Evolutionary conservation across 192 early-diverging fungal species (phyloP).

Genomic region (Backusella morwellensis): DNA sequence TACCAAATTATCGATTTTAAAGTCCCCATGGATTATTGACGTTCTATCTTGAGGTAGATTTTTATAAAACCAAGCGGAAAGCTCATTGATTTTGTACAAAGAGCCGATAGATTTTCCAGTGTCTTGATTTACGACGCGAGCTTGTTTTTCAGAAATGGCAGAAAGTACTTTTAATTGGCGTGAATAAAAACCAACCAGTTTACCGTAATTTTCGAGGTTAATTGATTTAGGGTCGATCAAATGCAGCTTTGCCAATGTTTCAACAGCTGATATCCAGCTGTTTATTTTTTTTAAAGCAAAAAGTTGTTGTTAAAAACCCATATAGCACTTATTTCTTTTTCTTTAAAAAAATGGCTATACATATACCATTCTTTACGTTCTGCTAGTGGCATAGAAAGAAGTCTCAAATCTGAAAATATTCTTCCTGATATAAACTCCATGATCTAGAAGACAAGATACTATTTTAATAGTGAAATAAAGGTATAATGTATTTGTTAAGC

Average conservation of each 20-base stretch:
- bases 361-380: slow-evolving; percentile 54
- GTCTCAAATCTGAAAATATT: slow-evolving; percentile 67
- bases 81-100: slow-evolving; percentile 61
- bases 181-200: slow-evolving; percentile 67
- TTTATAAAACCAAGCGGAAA: slow-evolving; percentile 69
- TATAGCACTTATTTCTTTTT: neutral
- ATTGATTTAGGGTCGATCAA: slow-evolving; percentile 57
- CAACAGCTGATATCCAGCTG: slow-evolving; percentile 70
- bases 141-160: slow-evolving; percentile 69
- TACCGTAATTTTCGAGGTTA: slow-evolving; percentile 72
- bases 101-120: slow-evolving; percentile 56
- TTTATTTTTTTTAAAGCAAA: neutral
- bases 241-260: slow-evolving; percentile 80
- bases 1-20: slow-evolving; percentile 54
- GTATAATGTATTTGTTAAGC: neutral
- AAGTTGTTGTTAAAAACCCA: neutral
- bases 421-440: slow-evolving; percentile 95
- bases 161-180: slow-evolving; percentile 75
- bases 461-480: neutral
- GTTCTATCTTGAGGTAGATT: slow-evolving; percentile 70
- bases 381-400: slow-evolving; percentile 46
- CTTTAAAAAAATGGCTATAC: neutral
- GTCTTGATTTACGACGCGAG: slow-evolving; percentile 49
- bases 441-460: slow-evolving; percentile 40
- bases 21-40: slow-evolving; percentile 90